Percentiles rank a stretch among this genome's conserved stretches.
Conservation (phyloP, 2,329 filamentous ascomycete species). For the Cercospora brassicicola region DNA sequence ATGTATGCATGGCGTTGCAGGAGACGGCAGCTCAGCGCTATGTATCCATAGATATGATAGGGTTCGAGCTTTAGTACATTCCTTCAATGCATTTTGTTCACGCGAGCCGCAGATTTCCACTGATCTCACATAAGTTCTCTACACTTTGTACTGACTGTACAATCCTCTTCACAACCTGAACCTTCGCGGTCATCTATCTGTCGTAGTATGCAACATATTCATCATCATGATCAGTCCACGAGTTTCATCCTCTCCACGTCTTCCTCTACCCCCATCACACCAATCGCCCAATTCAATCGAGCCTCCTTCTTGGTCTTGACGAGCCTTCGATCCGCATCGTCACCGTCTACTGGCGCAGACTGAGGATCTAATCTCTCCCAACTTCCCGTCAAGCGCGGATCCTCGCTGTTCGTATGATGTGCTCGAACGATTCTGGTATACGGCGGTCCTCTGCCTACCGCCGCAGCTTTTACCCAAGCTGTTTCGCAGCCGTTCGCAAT, state of each 20-base stretch:
- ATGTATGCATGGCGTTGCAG: not conserved
- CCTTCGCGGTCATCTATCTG: not conserved
- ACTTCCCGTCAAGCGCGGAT: slow-evolving; percentile 37
- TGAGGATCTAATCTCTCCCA: slow-evolving; percentile 36
- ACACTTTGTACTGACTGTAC: not conserved
- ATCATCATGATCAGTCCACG: slow-evolving; percentile 8
- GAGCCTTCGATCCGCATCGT: slow-evolving; percentile 50
- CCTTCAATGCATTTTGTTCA: not conserved
- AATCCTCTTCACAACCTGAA: not conserved
- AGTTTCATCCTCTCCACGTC: slow-evolving; percentile 54
- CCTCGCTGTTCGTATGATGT: slow-evolving; percentile 32
- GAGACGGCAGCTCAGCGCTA: not conserved
- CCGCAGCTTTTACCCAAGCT: slow-evolving; percentile 74
- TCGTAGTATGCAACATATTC: slow-evolving; percentile 1
- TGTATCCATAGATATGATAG: not conserved
- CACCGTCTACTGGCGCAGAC: slow-evolving; percentile 28
- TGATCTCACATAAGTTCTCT: not conserved
- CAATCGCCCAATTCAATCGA: slow-evolving; percentile 72
- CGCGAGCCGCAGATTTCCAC: not conserved
- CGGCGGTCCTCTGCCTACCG: slow-evolving; percentile 71
- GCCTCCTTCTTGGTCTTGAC: slow-evolving; percentile 64
- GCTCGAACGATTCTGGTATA: slow-evolving; percentile 55
- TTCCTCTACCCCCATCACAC: slow-evolving; percentile 73
- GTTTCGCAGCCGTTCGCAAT: slow-evolving; percentile 84
- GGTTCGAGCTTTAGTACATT: not conserved